These are phyloP conservation scores for Xylaria cubensis DNA, from an alignment of 495 filamentous ascomycete species.

Conservation along the genomic window DNA sequence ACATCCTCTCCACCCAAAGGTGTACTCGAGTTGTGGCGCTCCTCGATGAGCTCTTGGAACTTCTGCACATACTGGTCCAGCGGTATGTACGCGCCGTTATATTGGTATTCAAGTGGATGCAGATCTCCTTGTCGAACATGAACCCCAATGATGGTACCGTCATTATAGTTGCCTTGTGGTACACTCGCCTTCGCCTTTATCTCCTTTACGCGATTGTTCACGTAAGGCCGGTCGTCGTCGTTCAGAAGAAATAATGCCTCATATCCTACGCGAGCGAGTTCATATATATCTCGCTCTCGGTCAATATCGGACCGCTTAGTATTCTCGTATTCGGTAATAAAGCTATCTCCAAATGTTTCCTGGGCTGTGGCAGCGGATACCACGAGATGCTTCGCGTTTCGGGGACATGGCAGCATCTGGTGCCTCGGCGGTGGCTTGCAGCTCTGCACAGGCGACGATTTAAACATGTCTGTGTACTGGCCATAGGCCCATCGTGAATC, in stretches of 20 bases:
- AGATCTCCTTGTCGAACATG: conserved; percentile 78
- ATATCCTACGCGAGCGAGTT: conserved; percentile 66
- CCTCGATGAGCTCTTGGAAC: conserved; percentile 52
- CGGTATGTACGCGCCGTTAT: conserved; percentile 71
- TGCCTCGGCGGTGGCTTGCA: conserved; percentile 67
- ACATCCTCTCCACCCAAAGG: conserved; percentile 40
- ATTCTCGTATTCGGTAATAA: conserved; percentile 59
- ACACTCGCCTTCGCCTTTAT: conserved; percentile 53
- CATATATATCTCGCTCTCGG: conserved; percentile 63
- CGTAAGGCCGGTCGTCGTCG: conserved; percentile 63
- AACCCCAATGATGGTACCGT: conserved; percentile 63
- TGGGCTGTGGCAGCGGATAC: conserved; percentile 67
- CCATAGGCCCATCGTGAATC: conserved; percentile 81
- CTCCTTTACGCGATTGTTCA: conserved; percentile 54
- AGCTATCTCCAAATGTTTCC: conserved; percentile 62
- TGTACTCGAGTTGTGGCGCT: conserved; percentile 43
- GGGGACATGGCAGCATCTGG: conserved; percentile 74
- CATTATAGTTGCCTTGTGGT: conserved; percentile 43
- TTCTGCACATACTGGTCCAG: conserved; percentile 62
- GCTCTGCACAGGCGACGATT: conserved; percentile 59
- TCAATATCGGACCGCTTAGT: conserved; percentile 51
- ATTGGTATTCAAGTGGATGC: conserved; percentile 70
- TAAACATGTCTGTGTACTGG: conserved; percentile 69
- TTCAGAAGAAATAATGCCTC: conserved; percentile 68
- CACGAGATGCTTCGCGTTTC: conserved; percentile 69